Evolutionary conservation across 2,329 filamentous ascomycete species (phyloP).

Genomic region (Aphanoascus verrucosus): DNA sequence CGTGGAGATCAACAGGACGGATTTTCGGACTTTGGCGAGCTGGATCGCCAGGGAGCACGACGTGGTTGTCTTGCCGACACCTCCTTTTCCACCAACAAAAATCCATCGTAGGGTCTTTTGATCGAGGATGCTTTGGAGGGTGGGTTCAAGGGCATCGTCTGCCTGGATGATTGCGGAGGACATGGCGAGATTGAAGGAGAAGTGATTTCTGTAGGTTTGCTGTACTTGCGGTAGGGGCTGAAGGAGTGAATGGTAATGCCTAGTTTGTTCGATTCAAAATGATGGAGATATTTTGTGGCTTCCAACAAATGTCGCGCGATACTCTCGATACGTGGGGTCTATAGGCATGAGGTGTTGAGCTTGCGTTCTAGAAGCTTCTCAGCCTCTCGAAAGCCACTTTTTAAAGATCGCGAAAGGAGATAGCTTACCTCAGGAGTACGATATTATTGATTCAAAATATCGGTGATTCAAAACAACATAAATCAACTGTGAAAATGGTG

Average conservation of each 20-base stretch:
- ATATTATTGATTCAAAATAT: not conserved
- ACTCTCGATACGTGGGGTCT: not conserved
- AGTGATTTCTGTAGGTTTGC: not conserved
- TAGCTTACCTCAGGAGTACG: not conserved
- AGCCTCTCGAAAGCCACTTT: not conserved
- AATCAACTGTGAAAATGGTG: too few relatives aligned
- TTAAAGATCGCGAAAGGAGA: not conserved
- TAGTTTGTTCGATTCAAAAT: not conserved
- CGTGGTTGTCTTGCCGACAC: constrained; percentile 98
- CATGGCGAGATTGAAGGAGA: constrained; percentile 20
- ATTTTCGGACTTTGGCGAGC: constrained; percentile 87
- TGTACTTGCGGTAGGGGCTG: not conserved
- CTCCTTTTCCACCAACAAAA: constrained; percentile 96
- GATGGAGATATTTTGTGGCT: not conserved
- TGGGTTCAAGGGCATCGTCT: constrained; percentile 76
- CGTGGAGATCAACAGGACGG: constrained; percentile 93
- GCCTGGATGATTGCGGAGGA: constrained; percentile 33
- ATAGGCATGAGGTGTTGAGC: not conserved
- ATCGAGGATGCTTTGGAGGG: constrained; percentile 86
- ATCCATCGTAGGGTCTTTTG: constrained; percentile 96
- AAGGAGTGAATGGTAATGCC: not conserved
- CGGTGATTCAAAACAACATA: not conserved
- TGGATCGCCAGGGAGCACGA: constrained; percentile 97
- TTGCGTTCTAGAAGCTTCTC: constrained; percentile 4
- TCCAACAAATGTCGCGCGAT: not conserved